Conservation (phyloP, 1,284 basidiomycete genomes). For the Cutaneotrichosporon sp. region DNA sequence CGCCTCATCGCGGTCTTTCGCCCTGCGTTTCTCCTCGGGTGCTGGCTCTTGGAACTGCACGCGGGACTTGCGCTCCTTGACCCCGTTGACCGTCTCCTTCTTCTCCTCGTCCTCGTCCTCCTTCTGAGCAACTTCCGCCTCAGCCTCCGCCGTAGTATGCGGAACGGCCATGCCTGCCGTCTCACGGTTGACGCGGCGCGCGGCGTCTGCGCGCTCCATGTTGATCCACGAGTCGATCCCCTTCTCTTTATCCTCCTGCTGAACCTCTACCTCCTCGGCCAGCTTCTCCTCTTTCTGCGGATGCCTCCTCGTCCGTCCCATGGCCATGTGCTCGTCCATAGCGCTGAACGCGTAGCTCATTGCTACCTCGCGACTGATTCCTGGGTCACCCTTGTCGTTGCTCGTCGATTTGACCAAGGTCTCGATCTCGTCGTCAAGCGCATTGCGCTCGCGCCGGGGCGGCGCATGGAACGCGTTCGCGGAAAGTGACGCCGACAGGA, state of each 20-base stretch:
- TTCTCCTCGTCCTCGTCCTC: conserved; percentile 9
- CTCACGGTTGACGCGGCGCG: not conserved
- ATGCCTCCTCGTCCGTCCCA: not conserved
- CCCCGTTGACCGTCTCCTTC: conserved; percentile 4
- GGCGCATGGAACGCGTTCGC: conserved; percentile 37
- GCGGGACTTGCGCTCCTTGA: conserved; percentile 1
- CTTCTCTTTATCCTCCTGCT: conserved; percentile 19
- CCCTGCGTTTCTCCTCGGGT: conserved; percentile 6
- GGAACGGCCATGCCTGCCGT: conserved; percentile 22
- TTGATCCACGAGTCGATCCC: conserved; percentile 42
- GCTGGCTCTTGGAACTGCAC: not conserved
- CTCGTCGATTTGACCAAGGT: conserved; percentile 22
- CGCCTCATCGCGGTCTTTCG: not conserved
- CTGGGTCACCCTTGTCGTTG: conserved; percentile 25
- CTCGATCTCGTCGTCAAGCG: conserved; percentile 23
- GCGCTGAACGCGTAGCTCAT: conserved; percentile 39
- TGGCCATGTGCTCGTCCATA: conserved; percentile 24
- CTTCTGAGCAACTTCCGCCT: conserved; percentile 10
- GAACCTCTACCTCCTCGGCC: conserved; percentile 13
- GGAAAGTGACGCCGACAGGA: conserved; percentile 36
- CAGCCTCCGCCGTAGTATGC: conserved; percentile 17
- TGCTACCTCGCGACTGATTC: conserved; percentile 32
- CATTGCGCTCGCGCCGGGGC: conserved; percentile 11
- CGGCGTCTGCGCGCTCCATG: conserved; percentile 17
- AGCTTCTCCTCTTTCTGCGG: conserved; percentile 10